phyloP scores from a whole-genome alignment of 305 asterid species.

The Andrographis paniculata region DNA sequence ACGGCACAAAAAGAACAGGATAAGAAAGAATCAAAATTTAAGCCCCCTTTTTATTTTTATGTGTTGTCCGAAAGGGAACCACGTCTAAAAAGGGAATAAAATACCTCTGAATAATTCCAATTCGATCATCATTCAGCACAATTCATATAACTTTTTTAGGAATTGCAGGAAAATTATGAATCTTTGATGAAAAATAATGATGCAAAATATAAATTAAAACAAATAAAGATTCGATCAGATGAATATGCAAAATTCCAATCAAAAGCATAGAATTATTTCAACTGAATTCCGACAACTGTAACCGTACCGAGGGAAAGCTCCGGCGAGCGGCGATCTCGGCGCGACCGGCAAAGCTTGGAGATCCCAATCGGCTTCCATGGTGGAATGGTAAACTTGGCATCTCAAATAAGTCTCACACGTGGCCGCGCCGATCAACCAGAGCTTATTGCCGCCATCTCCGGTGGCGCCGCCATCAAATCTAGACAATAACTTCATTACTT shows the following conservation, averaged over 20 bases:
- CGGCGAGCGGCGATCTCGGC: conserved; percentile 64
- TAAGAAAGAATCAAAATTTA: background rate
- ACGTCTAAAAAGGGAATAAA: background rate
- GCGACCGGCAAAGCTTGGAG: conserved; percentile 85
- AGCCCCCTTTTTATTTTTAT: background rate
- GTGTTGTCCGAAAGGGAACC: background rate
- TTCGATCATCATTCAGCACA: background rate
- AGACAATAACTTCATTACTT: conserved; percentile 41
- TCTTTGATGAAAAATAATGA: background rate
- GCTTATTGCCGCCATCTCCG: conserved; percentile 22
- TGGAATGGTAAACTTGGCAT: conserved; percentile 86
- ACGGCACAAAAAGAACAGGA: background rate
- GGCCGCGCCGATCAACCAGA: conserved; percentile 92
- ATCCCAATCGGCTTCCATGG: conserved; percentile 94
- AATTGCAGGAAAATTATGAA: background rate
- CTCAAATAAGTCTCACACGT: conserved; percentile 88
- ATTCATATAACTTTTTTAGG: background rate
- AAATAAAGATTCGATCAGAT: background rate
- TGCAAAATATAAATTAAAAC: background rate
- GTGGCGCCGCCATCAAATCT: conserved; percentile 32
- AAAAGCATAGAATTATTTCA: background rate
- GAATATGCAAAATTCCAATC: too few species aligned
- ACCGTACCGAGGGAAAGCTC: conserved; percentile 65
- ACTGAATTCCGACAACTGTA: conserved; percentile 3
- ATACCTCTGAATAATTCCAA: too few species aligned